Percentiles rank a stretch among this genome's conserved stretches.
Evolutionary conservation across 2,329 filamentous ascomycete genomes (phyloP).

Genomic region (Gaeumannomyces tritici): DNA sequence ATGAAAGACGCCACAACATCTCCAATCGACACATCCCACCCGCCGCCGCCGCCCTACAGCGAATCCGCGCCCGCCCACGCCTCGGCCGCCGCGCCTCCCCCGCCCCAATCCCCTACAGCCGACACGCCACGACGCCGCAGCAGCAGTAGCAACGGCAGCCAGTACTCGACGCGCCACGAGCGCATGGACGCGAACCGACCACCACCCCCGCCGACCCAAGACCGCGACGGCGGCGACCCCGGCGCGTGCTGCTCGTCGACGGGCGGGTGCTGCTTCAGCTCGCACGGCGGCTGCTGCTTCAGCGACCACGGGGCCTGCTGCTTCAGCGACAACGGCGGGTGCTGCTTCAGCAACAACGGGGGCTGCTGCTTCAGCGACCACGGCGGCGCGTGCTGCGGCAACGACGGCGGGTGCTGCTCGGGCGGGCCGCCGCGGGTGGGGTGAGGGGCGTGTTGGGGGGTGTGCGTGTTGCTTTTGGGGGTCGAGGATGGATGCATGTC

Average conservation of each 20-base stretch:
- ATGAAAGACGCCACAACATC: not conserved
- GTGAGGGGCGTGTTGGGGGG: not conserved
- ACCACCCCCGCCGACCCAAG: too few species aligned
- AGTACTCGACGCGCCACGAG: not conserved
- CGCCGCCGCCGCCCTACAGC: not conserved
- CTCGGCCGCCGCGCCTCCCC: not conserved
- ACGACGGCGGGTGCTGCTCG: conserved; percentile 6
- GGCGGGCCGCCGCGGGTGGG: not conserved
- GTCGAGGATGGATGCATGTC: too few species aligned
- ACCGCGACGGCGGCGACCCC: not conserved
- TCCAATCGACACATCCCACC: not conserved
- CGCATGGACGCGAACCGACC: not conserved
- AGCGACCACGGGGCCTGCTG: conserved; percentile 9
- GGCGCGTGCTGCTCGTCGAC: conserved; percentile 10
- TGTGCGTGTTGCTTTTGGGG: too few species aligned
- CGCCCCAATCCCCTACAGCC: too few species aligned
- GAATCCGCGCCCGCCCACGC: not conserved
- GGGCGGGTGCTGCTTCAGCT: conserved; percentile 11
- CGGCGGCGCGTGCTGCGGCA: conserved; percentile 10
- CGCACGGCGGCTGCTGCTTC: conserved; percentile 11
- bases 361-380: conserved; percentile 9
- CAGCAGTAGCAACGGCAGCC: too few species aligned
- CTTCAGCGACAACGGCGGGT: conserved; percentile 8
- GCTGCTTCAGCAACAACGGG: conserved; percentile 9
- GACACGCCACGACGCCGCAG: too few species aligned